These are phyloP conservation scores for Suillus ampliporus DNA, from an alignment of 768 basidiomycete genomes.

Conservation along the genomic window DNA sequence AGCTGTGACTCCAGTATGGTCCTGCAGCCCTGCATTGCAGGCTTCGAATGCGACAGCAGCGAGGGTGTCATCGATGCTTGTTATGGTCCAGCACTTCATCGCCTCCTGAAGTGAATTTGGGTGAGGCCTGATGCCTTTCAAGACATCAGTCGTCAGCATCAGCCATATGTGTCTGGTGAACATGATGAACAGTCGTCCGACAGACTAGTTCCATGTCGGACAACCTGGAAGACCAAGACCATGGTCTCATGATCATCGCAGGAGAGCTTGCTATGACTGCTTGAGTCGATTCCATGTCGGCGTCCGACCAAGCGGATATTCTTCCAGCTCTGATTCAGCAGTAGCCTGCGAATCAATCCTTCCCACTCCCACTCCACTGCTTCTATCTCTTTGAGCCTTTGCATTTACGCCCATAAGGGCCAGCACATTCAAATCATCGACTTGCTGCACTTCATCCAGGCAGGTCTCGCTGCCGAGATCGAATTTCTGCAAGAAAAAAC, in stretches of 20 bases:
- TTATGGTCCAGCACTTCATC: constrained; percentile 15
- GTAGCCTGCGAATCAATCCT: no score
- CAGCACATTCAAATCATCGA: constrained; percentile 3
- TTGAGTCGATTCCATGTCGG: constrained; percentile 14
- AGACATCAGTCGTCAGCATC: background rate
- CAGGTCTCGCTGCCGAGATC: background rate
- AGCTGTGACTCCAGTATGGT: background rate
- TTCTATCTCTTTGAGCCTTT: no score
- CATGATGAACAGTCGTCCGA: constrained; percentile 2
- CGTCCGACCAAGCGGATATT: background rate
- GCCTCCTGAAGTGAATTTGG: constrained; percentile 9
- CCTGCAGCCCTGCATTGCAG: constrained; percentile 14
- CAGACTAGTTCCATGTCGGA: background rate
- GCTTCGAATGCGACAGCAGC: constrained; percentile 1
- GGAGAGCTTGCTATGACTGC: constrained; percentile 6
- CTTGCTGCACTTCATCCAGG: constrained; percentile 1
- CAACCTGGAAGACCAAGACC: background rate
- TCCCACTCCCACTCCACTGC: no score
- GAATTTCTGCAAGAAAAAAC: constrained; percentile 15
- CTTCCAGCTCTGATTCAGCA: no score
- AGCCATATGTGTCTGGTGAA: background rate
- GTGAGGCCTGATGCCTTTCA: constrained; percentile 12
- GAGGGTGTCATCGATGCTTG: constrained; percentile 11
- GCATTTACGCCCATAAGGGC: background rate
- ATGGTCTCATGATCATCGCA: constrained; percentile 9